Evolutionary conservation across 1,139 yeast genomes (phyloP), one percentile per base, ranked within the genome.

Genomic region (Hyphopichia wangnamkhiaoensis): DNA sequence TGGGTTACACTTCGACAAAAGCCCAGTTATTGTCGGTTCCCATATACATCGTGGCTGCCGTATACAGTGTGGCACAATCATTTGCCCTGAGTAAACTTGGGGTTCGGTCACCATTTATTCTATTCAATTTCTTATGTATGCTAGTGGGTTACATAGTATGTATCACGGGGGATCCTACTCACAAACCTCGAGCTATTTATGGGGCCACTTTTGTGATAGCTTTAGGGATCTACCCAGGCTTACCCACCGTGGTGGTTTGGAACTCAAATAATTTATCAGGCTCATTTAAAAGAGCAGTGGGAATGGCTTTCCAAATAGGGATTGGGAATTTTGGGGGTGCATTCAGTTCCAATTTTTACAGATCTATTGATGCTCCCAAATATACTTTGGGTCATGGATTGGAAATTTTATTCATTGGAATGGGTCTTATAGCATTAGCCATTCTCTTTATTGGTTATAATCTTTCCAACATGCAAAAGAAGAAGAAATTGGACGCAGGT

Each of bases 241-340:
- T 63, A 39, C 72, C 74, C 5, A 53, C 60, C n/a, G 48, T 58
- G 14, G 56, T 68, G 30, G 55, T 68, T 4, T 69, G 75, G 74
- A 48, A 56, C 28, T 54, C 69, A 1, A 65, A 59, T 39, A 69
- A 71, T 39, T 50, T 66, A 33, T 54, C 67, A 4, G 65, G 65
- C 10, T 54, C 56, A 3, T 56, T 54, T 43, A 69, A 65, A 43
- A 56, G 74, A 35, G 68, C 69, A 2, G 58, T 68, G 33, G 70
- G 66, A 2, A 59, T 63, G 57, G 74, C 71, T 3, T 49, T 65
- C 28, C 73, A 67, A 37, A 63, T 69, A 31, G 71, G 73, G 2
- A 38, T 66, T 23, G 76, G 74, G 7, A 61, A 64, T 36, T 53
- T 69, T 29, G 66, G 70, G 13, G 74, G 73, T 16, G 61, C 69